Evolutionary conservation across 2,329 filamentous ascomycete genomes (phyloP), one percentile per base, ranked within the genome.

Genomic region (Apiospora hydei): DNA sequence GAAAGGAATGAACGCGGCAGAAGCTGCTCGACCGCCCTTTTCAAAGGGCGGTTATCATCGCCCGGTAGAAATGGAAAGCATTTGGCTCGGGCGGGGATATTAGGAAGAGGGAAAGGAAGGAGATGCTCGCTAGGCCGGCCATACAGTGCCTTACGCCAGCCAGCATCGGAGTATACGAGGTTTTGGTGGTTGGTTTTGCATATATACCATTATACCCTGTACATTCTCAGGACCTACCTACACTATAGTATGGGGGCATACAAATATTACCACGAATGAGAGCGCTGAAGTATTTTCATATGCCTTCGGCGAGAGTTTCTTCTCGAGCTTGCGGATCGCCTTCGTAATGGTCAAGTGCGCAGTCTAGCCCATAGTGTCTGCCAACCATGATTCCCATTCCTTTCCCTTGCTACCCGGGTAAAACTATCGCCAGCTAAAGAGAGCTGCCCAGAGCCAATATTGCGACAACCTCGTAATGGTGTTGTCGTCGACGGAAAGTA

Each of bases 131-230:
- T 13, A 26, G n/a, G 49, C 47, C 21, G 21, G 34, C 34, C 7
- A 38, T 8, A 8, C 34, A 8, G 47, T 5, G 7, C 10, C 21
- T 2, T 24, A 1, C 10, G 21, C 30, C 10, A 14, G 41, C n/a
- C n/a, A 64, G 53, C 53, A 64, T n/a, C 30, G 18, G 16, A 47
- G 16, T n/a, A 7, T 5, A 38, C n/a, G 10, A 13, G 53, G 21
- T 64, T 64, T 14, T 21, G 10, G 53, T 10, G 21, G 14, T 38
- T 61, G 53, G 3, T 49, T 24, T 24, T 7, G n/a, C 7, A 49
- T 34, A 64, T 10, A 64, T 41, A 64, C 16, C 38, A 8, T 64
- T 64, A 64, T 64, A 64, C 53, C 53, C 53, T 38, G 53, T 41
- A 64, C n/a, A 64, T 64, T 18, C 18, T 4, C 30, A 64, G 53